Base-by-base conservation (phyloP, 192 early-diverging fungal species). In the Coemansia sp. region DNA sequence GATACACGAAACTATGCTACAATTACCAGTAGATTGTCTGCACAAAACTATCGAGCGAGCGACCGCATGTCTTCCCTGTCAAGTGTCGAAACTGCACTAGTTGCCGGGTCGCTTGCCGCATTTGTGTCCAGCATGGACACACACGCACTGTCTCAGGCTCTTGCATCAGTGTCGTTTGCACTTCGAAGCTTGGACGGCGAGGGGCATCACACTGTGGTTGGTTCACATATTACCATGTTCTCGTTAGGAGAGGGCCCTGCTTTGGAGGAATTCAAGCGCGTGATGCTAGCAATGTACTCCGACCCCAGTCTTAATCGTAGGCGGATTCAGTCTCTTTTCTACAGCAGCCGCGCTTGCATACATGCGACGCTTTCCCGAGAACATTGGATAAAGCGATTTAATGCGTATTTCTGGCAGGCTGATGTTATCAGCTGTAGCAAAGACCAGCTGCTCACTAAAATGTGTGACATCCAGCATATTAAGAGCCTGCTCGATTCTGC, bases 331-430 rank as follows among this genome's bases (percentile, higher is more conserved):
- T 73, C 76, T 4, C 41, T 70, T 10, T 58, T 73, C 14, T 38
- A 74, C 53, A 79, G 67, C 45, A 65, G 62, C 39, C 67, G 72
- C 7, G 72, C 68, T 5, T 73, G 64, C 19, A n/a, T 74, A 24
- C 29, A 61, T 47, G 67, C 67, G n/a, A 67, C 57, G 0, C 35
- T 63, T 17, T 70, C 70, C 24, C 64, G 72, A 3, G 35, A 59
- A 32, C 62, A 53, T 55, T 79, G 76, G 76, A 15, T 32, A 4
- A 37, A 37, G 7, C 60, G 38, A 15, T 66, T 73, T 45, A 45
- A 57, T 8, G 29, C 37, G 5, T 51, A 59, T 23, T 56, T 70
- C 12, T 43, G 32, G 21, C n/a, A 24, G 2, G 22, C 19, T 5
- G 64, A 62, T 52, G 3, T 60, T 23, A 12, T 32, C 3, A 22